Evolutionary conservation across 805 yeast species (phyloP).

Genomic region (Spathaspora hagerdaliae): DNA sequence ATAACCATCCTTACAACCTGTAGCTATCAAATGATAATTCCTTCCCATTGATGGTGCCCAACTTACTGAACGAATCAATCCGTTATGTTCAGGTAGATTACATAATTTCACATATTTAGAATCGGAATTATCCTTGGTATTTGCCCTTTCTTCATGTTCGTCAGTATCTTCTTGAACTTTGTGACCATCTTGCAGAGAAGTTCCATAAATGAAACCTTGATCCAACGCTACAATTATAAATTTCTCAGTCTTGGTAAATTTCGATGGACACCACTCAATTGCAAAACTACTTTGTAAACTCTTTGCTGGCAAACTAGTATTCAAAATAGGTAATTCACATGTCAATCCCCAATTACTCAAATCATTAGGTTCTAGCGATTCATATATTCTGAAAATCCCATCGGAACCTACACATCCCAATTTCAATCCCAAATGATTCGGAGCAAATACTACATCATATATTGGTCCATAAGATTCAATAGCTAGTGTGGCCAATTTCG

Average conservation of each 20-base stretch:
- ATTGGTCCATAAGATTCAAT: constrained; percentile 82
- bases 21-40: constrained; percentile 81
- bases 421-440: constrained; percentile 74
- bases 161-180: constrained; percentile 4
- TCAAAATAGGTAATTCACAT: constrained; percentile 63
- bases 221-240: constrained; percentile 82
- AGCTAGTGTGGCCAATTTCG: constrained; percentile 65
- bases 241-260: constrained; percentile 69
- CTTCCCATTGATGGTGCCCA: constrained; percentile 99
- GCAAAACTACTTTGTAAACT: constrained; percentile 83
- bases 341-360: constrained; percentile 76
- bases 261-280: constrained; percentile 86
- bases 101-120: constrained; percentile 51
- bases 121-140: background rate
- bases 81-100: constrained; percentile 77
- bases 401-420: constrained; percentile 87
- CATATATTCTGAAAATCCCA: constrained; percentile 80
- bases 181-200: constrained; percentile 1
- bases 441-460: constrained; percentile 87
- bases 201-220: constrained; percentile 72
- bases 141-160: constrained; percentile 6
- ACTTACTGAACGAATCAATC: constrained; percentile 79
- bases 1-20: constrained; percentile 93
- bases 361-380: constrained; percentile 87
- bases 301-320: constrained; percentile 65